phyloP scores from a whole-genome alignment of 2,329 filamentous ascomycete species.

The Penicillium sp. region DNA sequence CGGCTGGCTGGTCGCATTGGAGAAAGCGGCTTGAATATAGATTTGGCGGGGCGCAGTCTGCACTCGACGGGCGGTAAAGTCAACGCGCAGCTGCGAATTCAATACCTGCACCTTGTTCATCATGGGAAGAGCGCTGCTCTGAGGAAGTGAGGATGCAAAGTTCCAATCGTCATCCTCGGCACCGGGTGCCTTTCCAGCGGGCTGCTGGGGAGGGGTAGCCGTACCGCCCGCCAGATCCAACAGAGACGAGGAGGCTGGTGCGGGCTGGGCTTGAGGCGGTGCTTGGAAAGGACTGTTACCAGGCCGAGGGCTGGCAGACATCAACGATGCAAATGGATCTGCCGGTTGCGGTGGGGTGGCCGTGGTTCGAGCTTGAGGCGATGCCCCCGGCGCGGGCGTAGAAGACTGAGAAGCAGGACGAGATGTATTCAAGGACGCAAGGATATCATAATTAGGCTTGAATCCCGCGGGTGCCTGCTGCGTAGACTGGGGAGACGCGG shows the following conservation, averaged over 20 bases:
- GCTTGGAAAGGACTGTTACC: conserved; percentile 37
- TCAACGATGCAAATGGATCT: conserved; percentile 62
- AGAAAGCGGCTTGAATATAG: conserved; percentile 74
- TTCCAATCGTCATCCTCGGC: conserved; percentile 87
- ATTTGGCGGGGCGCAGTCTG: conserved; percentile 58
- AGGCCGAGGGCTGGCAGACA: conserved; percentile 53
- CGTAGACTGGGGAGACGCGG: conserved; percentile 29
- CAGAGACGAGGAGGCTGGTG: conserved; percentile 29
- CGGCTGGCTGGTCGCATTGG: conserved; percentile 70
- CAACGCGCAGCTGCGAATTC: conserved; percentile 68
- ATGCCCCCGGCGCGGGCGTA: conserved; percentile 48
- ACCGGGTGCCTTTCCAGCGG: conserved; percentile 34
- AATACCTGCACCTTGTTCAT: conserved; percentile 66
- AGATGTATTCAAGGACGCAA: conserved; percentile 51
- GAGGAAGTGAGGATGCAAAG: conserved; percentile 82
- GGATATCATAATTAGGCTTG: conserved; percentile 57
- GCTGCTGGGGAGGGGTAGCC: conserved; percentile 18
- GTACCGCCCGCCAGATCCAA: conserved; percentile 32
- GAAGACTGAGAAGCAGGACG: conserved; percentile 49
- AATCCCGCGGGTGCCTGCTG: conserved; percentile 47
- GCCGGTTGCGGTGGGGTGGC: conserved; percentile 42
- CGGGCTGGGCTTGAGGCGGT: conserved; percentile 22
- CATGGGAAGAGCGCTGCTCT: conserved; percentile 53
- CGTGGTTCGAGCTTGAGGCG: conserved; percentile 28
- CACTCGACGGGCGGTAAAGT: conserved; percentile 66